Evolutionary conservation across 805 yeast species (phyloP).

Genomic region (Kodamaea fukazawae): DNA sequence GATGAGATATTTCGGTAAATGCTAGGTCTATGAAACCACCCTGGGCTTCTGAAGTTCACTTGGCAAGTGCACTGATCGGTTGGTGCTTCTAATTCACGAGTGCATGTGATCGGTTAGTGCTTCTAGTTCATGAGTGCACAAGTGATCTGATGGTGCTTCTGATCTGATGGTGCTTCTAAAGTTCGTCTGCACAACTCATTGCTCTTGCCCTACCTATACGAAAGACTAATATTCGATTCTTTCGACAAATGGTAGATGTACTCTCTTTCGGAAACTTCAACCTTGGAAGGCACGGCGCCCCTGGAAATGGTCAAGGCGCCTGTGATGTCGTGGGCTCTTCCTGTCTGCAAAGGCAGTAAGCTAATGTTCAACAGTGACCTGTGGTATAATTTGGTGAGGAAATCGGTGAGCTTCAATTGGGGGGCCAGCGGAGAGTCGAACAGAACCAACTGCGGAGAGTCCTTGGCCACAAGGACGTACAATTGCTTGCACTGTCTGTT

Average conservation of each 20-base stretch:
- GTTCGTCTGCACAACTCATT: no score
- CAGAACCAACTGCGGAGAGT: slow-evolving; percentile 30
- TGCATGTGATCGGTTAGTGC: no score
- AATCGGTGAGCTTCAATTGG: slow-evolving; percentile 44
- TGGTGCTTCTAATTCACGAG: no score
- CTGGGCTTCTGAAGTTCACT: no score
- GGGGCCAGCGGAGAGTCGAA: slow-evolving; percentile 25
- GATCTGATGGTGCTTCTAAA: no score
- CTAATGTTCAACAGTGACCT: slow-evolving; percentile 52
- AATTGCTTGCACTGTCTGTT: slow-evolving; percentile 31
- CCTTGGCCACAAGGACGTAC: slow-evolving; percentile 37
- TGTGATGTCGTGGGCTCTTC: slow-evolving; percentile 78
- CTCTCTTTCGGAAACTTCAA: slow-evolving; percentile 52
- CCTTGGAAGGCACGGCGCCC: slow-evolving; percentile 46
- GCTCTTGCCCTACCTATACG: slow-evolving; percentile 36
- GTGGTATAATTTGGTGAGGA: slow-evolving; percentile 47
- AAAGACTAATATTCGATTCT: slow-evolving; percentile 49
- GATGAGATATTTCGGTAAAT: no score
- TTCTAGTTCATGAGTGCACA: no score
- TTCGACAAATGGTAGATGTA: slow-evolving; percentile 58
- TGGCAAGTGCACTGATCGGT: no score
- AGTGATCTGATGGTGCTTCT: no score
- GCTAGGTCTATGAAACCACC: no score
- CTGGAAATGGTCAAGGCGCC: slow-evolving; percentile 61
- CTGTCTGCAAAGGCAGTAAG: slow-evolving; percentile 69